A percentile compares a stretch with the other conserved stretches of the same genome.
Evolutionary conservation across 2,329 filamentous ascomycete genomes (phyloP).

Genomic region (Cladobotryum protrusum): DNA sequence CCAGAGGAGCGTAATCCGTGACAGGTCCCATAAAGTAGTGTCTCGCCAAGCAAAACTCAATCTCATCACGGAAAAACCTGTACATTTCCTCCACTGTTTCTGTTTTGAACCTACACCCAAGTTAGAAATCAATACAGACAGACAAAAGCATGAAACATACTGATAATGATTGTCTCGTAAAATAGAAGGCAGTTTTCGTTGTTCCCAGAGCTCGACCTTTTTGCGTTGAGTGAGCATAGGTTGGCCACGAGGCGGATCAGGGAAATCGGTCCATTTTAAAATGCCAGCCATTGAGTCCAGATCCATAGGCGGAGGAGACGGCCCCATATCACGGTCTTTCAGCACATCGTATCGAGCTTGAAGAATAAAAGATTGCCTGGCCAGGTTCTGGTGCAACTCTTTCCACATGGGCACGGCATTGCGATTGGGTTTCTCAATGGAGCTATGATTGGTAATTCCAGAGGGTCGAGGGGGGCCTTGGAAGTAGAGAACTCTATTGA

Average conservation of each 20-base stretch:
- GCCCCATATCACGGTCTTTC: conserved; percentile 42
- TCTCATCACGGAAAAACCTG: conserved; percentile 46
- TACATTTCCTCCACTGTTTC: conserved; percentile 49
- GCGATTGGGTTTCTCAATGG: conserved; percentile 33
- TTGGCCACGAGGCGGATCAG: conserved; percentile 47
- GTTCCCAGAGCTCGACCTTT: conserved; percentile 50
- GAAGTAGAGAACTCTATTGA: conserved; percentile 49
- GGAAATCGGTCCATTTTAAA: conserved; percentile 54
- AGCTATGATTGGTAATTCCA: conserved; percentile 38
- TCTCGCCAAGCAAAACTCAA: conserved; percentile 48
- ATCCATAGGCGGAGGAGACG: conserved; percentile 25
- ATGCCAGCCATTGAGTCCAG: conserved; percentile 41
- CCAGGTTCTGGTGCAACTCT: conserved; percentile 48
- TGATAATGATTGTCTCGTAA: conserved; percentile 47
- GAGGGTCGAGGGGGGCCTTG: conserved; percentile 40
- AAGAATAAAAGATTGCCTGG: conserved; percentile 51
- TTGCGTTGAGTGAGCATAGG: conserved; percentile 46
- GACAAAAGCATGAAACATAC: conserved; percentile 28
- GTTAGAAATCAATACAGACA: background rate
- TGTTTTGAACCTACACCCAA: conserved; percentile 40
- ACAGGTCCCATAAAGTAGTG: conserved; percentile 37
- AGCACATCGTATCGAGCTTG: conserved; percentile 50
- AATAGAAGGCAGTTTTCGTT: conserved; percentile 41
- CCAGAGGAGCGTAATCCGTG: conserved; percentile 27
- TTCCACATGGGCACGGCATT: conserved; percentile 40